phyloP scores from a whole-genome alignment of 1,284 basidiomycete genomes.

The Apiotrichum siamense region DNA sequence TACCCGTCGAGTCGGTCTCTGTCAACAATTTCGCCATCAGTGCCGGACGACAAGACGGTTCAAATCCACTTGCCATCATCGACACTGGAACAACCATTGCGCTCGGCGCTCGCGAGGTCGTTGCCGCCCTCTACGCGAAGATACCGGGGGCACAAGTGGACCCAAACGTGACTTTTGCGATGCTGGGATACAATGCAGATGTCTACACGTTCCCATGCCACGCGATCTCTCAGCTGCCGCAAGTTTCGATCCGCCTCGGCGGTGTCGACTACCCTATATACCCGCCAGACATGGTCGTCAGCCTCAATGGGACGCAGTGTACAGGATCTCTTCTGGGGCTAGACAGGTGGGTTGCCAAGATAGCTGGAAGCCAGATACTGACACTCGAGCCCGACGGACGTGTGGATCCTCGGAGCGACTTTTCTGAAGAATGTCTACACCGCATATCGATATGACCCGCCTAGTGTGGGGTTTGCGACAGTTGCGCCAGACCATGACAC shows the following conservation, averaged over 20 bases:
- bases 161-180: neutral
- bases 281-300: conserved; percentile 3
- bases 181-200: conserved; percentile 7
- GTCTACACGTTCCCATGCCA: conserved; percentile 18
- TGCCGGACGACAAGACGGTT: neutral
- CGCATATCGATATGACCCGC: conserved; percentile 48
- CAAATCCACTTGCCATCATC: neutral
- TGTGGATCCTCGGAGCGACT: conserved; percentile 86
- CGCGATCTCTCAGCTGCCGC: conserved; percentile 1
- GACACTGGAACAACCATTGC: conserved; percentile 33
- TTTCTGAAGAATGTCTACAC: conserved; percentile 69
- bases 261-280: conserved; percentile 3
- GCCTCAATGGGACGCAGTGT: neutral
- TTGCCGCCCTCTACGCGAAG: conserved; percentile 17
- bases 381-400: neutral
- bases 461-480: conserved; percentile 49
- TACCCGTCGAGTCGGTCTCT: neutral
- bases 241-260: conserved; percentile 2
- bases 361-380: neutral
- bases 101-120: conserved; percentile 14
- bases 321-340: neutral
- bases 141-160: conserved; percentile 11
- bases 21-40: conserved; percentile 1
- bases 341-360: neutral
- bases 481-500: neutral